phyloP scores from a whole-genome alignment of 2,329 filamentous ascomycete genomes.

The Chaetomium strumarium region DNA sequence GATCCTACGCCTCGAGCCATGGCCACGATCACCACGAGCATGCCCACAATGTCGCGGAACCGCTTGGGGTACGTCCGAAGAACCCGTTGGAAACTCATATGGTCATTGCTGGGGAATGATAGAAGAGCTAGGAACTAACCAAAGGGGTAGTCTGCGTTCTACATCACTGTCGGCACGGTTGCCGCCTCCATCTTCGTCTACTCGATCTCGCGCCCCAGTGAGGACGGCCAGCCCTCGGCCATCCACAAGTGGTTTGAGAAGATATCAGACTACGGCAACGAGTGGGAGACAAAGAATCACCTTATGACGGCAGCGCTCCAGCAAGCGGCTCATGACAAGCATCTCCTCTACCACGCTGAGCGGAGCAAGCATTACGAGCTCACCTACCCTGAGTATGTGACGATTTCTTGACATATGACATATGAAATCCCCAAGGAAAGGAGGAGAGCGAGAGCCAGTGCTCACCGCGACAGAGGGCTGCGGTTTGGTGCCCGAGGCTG shows the following conservation, averaged over 20 bases:
- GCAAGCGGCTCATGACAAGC: slow-evolving; percentile 53
- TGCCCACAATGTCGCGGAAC: slow-evolving; percentile 42
- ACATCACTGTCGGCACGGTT: slow-evolving; percentile 40
- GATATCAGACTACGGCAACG: slow-evolving; percentile 42
- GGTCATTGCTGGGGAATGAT: neutral
- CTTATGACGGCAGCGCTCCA: slow-evolving; percentile 47
- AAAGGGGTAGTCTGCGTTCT: slow-evolving; percentile 42
- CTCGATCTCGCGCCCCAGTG: slow-evolving; percentile 42
- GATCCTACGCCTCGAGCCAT: slow-evolving; percentile 51
- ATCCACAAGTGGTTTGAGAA: slow-evolving; percentile 42
- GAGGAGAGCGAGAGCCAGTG: neutral
- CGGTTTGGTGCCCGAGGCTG: neutral
- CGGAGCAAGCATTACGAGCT: slow-evolving; percentile 46
- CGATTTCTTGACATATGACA: neutral
- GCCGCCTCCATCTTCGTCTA: slow-evolving; percentile 42
- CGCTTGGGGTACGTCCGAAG: slow-evolving; percentile 47
- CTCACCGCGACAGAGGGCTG: neutral
- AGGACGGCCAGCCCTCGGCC: slow-evolving; percentile 45
- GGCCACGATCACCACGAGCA: slow-evolving; percentile 38
- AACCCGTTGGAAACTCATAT: neutral
- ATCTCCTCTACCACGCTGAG: slow-evolving; percentile 44
- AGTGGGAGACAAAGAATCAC: slow-evolving; percentile 48
- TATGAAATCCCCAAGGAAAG: neutral
- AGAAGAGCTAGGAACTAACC: slow-evolving; percentile 6
- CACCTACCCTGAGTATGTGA: slow-evolving; percentile 52